Conservation (phyloP, 148 eudicot genomes). For the Camellia japonica region DNA sequence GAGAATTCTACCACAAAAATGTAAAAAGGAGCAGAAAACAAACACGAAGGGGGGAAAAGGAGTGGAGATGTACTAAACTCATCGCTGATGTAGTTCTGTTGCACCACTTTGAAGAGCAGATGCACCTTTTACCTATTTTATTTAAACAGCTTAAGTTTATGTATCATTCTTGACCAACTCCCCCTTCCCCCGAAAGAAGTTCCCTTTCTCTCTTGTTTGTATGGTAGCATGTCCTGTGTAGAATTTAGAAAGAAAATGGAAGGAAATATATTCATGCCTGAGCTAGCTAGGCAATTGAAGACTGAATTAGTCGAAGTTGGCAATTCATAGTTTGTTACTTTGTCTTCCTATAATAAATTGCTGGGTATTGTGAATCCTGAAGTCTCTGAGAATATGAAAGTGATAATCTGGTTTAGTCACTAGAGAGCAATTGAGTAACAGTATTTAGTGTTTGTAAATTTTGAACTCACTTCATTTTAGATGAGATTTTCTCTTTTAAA, state of each 20-base stretch:
- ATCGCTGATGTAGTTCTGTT: neutral
- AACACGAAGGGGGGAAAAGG: neutral
- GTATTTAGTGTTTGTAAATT: neutral
- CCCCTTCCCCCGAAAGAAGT: too few relatives aligned
- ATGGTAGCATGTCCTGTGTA: neutral
- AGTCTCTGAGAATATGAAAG: neutral
- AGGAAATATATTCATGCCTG: neutral
- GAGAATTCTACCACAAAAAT: neutral
- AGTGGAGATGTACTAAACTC: neutral
- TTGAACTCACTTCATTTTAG: neutral
- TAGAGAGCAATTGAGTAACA: neutral
- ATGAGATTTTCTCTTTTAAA: neutral
- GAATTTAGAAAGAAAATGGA: neutral
- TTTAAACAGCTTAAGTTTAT: too few relatives aligned
- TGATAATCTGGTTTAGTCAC: neutral
- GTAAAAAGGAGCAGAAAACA: neutral
- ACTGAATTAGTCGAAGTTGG: neutral
- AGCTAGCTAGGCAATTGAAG: neutral
- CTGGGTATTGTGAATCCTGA: neutral
- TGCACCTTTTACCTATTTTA: too few relatives aligned
- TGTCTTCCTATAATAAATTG: neutral
- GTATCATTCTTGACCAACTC: too few relatives aligned
- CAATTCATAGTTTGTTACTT: neutral
- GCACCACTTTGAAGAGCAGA: too few relatives aligned
- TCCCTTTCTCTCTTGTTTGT: neutral